These are phyloP conservation scores for Kodamaea lidongshanica DNA, from an alignment of 805 yeast species.

Conservation along the genomic window DNA sequence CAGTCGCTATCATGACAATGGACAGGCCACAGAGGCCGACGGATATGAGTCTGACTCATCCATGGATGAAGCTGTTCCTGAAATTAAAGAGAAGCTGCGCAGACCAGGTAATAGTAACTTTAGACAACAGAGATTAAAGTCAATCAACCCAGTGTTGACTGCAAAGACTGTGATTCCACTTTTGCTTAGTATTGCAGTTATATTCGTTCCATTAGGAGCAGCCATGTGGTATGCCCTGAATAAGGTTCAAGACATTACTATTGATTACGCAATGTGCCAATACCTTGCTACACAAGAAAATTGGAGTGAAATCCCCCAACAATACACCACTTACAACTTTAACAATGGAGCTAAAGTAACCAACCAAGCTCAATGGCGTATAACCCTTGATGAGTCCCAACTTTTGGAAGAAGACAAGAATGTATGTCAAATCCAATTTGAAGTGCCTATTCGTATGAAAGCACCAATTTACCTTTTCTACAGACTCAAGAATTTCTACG, in stretches of 20 bases:
- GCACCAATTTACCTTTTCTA: conserved; percentile 40
- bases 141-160: conserved; percentile 42
- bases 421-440: conserved; percentile 40
- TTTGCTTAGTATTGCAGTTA: conserved; percentile 31
- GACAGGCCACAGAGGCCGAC: no score
- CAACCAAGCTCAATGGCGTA: conserved; percentile 30
- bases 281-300: conserved; percentile 23
- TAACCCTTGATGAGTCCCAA: conserved; percentile 36
- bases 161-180: conserved; percentile 39
- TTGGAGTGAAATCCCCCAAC: conserved; percentile 34
- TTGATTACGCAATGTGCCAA: conserved; percentile 40
- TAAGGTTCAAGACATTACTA: conserved; percentile 31
- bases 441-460: conserved; percentile 25
- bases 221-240: conserved; percentile 44
- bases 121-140: conserved; percentile 50
- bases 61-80: conserved; percentile 23
- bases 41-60: conserved; percentile 39
- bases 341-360: conserved; percentile 9
- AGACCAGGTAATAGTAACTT: conserved; percentile 60
- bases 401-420: conserved; percentile 43
- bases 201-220: conserved; percentile 40
- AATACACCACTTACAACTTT: conserved; percentile 35
- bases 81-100: conserved; percentile 43
- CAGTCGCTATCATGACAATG: background rate
- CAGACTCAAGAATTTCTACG: conserved; percentile 35